Evolutionary conservation across 2,329 filamentous ascomycete genomes (phyloP).

Genomic region (Helminthosporium solani): DNA sequence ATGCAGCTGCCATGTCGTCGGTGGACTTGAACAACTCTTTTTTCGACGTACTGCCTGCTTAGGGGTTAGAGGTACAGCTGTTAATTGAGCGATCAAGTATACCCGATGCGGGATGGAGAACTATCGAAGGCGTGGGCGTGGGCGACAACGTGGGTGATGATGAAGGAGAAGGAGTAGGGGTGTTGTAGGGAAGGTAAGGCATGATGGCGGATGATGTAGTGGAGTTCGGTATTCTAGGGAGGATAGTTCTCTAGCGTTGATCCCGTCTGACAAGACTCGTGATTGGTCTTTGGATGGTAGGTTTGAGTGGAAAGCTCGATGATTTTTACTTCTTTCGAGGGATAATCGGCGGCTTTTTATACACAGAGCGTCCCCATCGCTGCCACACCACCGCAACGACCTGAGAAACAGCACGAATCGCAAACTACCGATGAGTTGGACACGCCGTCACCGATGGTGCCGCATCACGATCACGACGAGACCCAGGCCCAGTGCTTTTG

Average conservation of each 20-base stretch:
- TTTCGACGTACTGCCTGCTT: conserved; percentile 34
- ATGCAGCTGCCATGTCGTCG: conserved; percentile 34
- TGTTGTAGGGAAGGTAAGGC: conserved; percentile 41
- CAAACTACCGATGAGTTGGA: conserved; percentile 28
- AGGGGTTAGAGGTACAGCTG: conserved; percentile 38
- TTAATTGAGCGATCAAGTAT: conserved; percentile 42
- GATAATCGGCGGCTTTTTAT: conserved; percentile 34
- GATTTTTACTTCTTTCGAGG: conserved; percentile 26
- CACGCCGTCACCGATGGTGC: conserved; percentile 25
- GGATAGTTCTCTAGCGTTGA: conserved; percentile 35
- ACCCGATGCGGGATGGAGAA: conserved; percentile 43
- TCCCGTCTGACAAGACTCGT: conserved; percentile 24
- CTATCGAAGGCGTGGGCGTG: conserved; percentile 37
- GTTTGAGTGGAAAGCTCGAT: conserved; percentile 24
- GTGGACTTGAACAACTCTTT: conserved; percentile 37
- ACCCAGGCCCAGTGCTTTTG: conserved; percentile 23
- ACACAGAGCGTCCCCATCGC: conserved; percentile 22
- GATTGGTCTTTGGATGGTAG: conserved; percentile 23
- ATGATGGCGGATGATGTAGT: conserved; percentile 28
- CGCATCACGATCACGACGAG: conserved; percentile 34
- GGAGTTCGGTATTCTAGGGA: conserved; percentile 27
- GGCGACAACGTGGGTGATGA: conserved; percentile 35
- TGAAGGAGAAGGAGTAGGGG: conserved; percentile 38
- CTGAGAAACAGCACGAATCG: conserved; percentile 29
- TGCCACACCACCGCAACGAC: conserved; percentile 33